A percentile compares a stretch with the other conserved stretches of the same genome.
Evolutionary conservation across 768 basidiomycete genomes (phyloP).

Genomic region (Coprinopsis marcescibilis): DNA sequence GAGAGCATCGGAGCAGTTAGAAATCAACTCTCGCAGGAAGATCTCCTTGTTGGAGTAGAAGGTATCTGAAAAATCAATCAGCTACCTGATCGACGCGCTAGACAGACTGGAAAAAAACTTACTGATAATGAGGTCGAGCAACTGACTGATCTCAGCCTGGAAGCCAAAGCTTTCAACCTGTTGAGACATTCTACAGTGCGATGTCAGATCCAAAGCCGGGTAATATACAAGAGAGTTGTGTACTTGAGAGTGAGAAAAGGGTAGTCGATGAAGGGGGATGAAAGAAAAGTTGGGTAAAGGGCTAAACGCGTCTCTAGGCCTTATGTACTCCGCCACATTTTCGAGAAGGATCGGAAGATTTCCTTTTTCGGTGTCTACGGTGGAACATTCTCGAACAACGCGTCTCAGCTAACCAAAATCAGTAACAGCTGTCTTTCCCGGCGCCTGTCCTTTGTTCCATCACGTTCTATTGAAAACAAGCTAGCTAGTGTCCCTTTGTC

Average conservation of each 20-base stretch:
- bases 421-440: neutral
- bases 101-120: constrained; percentile 24
- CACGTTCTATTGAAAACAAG: constrained; percentile 18
- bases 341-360: constrained; percentile 47
- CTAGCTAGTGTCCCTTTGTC: constrained; percentile 41
- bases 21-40: constrained; percentile 97
- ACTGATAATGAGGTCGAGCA: constrained; percentile 99
- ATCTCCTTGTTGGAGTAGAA: constrained; percentile 99
- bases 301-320: constrained; percentile 19
- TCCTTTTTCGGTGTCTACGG: constrained; percentile 32
- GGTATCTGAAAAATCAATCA: constrained; percentile 55
- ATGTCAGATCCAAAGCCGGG: neutral
- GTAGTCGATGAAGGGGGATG: constrained; percentile 19
- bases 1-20: constrained; percentile 95
- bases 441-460: neutral
- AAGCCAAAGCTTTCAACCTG: constrained; percentile 92
- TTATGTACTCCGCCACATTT: constrained; percentile 30
- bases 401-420: constrained; percentile 10
- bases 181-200: constrained; percentile 49
- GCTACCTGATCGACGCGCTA: neutral
- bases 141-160: constrained; percentile 99
- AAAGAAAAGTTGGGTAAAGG: constrained; percentile 19
- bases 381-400: constrained; percentile 40
- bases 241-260: constrained; percentile 14
- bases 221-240: constrained; percentile 18